Evolutionary conservation across 768 basidiomycete genomes (phyloP).

Genomic region (Jaapia argillacea): DNA sequence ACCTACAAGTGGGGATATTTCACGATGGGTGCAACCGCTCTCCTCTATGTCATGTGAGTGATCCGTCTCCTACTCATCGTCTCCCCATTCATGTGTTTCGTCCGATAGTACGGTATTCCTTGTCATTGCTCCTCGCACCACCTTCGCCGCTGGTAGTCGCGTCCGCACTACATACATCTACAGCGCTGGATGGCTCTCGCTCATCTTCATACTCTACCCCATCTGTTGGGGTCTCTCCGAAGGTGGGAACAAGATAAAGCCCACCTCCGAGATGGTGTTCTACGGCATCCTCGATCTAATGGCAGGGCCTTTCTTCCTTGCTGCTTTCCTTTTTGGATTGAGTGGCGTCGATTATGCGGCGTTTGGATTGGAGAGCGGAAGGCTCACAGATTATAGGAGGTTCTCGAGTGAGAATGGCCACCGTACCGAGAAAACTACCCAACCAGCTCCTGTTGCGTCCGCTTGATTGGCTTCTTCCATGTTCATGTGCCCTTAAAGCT

Average conservation of each 20-base stretch:
- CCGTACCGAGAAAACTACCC: too few relatives aligned
- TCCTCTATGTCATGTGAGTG: conserved; percentile 40
- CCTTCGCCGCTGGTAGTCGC: conserved; percentile 14
- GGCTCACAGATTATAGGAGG: neutral
- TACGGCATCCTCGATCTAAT: conserved; percentile 38
- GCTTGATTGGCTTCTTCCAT: too few relatives aligned
- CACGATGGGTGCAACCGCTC: conserved; percentile 32
- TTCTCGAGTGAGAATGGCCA: neutral
- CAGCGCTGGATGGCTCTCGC: conserved; percentile 35
- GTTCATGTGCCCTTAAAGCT: too few relatives aligned
- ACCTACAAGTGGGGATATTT: conserved; percentile 48
- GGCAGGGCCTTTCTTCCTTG: conserved; percentile 27
- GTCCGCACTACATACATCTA: conserved; percentile 19
- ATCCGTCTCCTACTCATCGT: conserved; percentile 11
- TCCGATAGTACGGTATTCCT: conserved; percentile 20
- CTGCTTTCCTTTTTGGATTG: conserved; percentile 18
- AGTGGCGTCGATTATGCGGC: conserved; percentile 15
- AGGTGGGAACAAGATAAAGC: conserved; percentile 38
- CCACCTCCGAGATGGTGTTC: conserved; percentile 42
- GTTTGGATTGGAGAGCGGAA: conserved; percentile 8
- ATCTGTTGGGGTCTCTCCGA: conserved; percentile 47
- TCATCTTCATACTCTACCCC: conserved; percentile 49
- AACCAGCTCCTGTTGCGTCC: too few relatives aligned
- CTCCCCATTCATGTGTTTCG: conserved; percentile 1
- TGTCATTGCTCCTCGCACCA: conserved; percentile 14